These are phyloP conservation scores for Xylaria polymorpha DNA, from an alignment of 2,329 filamentous ascomycete genomes.

Conservation along the genomic window DNA sequence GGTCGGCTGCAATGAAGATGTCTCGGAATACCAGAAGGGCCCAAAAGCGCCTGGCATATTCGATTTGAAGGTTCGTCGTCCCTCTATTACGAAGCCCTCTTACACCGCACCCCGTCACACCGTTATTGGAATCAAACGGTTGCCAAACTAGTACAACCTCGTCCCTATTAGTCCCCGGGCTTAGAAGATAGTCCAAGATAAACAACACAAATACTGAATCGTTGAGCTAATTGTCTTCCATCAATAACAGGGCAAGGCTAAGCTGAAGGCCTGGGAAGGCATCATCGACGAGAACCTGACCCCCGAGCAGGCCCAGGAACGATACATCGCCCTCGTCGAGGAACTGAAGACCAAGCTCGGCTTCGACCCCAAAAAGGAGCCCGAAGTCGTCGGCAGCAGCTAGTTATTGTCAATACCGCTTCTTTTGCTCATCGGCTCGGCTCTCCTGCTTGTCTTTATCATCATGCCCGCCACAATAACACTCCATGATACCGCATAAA, in stretches of 20 bases:
- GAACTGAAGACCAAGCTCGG: constrained; percentile 76
- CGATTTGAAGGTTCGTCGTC: constrained; percentile 69
- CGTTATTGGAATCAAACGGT: not conserved
- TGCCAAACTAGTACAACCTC: not conserved
- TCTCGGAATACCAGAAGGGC: constrained; percentile 65
- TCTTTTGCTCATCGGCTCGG: constrained; percentile 25
- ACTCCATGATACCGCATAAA: not conserved
- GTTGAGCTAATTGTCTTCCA: constrained; percentile 14
- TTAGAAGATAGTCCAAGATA: constrained; percentile 15
- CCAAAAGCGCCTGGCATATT: constrained; percentile 79
- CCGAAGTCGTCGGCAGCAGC: constrained; percentile 62
- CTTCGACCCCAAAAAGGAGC: constrained; percentile 71
- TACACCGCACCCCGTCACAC: not conserved
- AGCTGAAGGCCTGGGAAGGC: constrained; percentile 82
- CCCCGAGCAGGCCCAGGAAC: constrained; percentile 75
- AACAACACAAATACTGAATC: not conserved
- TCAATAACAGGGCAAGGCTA: constrained; percentile 75
- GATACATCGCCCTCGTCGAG: constrained; percentile 80
- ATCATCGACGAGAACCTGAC: constrained; percentile 72
- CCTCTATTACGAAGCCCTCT: not conserved
- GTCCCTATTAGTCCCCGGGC: not conserved
- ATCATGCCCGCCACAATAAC: not conserved
- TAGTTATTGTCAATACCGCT: constrained; percentile 35
- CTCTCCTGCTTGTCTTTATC: constrained; percentile 15
- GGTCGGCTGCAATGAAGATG: constrained; percentile 67